A percentile compares a stretch with the other conserved stretches of the same genome.
phyloP scores from a whole-genome alignment of 176 grass and related monocot species.

The Rhipidocladum racemiflorum region DNA sequence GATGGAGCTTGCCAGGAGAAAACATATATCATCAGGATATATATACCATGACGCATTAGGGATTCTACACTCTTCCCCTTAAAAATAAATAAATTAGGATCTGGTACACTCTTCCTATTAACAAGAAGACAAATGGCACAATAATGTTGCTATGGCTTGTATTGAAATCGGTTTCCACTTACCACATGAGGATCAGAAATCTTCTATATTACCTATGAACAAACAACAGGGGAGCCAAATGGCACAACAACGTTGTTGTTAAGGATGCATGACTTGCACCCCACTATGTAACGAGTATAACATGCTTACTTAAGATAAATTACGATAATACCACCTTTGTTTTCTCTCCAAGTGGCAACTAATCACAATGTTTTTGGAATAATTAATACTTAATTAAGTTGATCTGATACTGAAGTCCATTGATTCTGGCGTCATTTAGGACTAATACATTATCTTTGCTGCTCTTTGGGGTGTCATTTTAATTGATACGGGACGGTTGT shows the following conservation, averaged over 20 bases:
- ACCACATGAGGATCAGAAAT: neutral
- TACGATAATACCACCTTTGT: neutral
- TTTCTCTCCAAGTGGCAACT: constrained; percentile 41
- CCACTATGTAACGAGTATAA: neutral
- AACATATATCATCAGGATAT: neutral
- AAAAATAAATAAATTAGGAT: neutral
- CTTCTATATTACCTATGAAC: neutral
- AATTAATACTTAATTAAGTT: neutral
- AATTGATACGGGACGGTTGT: neutral
- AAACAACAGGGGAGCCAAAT: constrained; percentile 29
- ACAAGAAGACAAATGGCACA: constrained; percentile 41
- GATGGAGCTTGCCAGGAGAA: neutral
- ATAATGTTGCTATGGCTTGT: neutral
- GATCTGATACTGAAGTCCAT: neutral
- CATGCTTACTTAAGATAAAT: neutral
- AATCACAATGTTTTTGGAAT: neutral
- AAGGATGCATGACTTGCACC: neutral
- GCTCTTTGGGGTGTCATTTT: neutral
- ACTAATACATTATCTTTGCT: neutral
- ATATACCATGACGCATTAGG: neutral
- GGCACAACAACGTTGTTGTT: constrained; percentile 5
- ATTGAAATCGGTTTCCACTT: neutral
- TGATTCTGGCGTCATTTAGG: neutral
- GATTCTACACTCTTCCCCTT: neutral
- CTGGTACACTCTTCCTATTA: neutral